phyloP scores from a whole-genome alignment of 225 moss, liverwort and hornwort genomes.

The Pleurozium schreberi region DNA sequence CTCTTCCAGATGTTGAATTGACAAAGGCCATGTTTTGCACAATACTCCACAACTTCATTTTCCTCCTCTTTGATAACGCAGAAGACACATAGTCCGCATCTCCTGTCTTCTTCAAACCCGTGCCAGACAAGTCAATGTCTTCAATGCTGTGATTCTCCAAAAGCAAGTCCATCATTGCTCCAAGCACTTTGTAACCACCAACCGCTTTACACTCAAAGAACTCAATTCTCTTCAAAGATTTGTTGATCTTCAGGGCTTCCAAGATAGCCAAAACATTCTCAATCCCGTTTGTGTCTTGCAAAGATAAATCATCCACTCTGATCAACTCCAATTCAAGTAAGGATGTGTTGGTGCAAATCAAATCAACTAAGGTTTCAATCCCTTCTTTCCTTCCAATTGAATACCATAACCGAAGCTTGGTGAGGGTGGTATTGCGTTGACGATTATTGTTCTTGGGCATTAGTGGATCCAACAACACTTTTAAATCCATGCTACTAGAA shows the following conservation, averaged over 20 bases:
- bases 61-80: neutral
- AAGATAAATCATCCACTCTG: rapidly evolving
- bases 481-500: neutral
- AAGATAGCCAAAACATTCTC: neutral
- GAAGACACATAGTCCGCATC: neutral
- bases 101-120: rapidly evolving
- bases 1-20: neutral
- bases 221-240: rapidly evolving
- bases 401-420: rapidly evolving
- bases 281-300: neutral
- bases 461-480: neutral
- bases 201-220: neutral
- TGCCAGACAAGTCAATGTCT: rapidly evolving
- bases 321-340: rapidly evolving
- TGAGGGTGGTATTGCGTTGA: neutral
- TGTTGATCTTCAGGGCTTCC: neutral
- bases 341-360: neutral
- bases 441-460: neutral
- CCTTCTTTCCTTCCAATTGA: neutral
- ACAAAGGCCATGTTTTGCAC: neutral
- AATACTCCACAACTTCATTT: neutral
- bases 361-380: neutral
- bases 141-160: neutral
- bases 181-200: neutral
- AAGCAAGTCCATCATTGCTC: neutral